Evolutionary conservation across 2,329 filamentous ascomycete genomes (phyloP).

Genomic region (Fusarium chaquense): DNA sequence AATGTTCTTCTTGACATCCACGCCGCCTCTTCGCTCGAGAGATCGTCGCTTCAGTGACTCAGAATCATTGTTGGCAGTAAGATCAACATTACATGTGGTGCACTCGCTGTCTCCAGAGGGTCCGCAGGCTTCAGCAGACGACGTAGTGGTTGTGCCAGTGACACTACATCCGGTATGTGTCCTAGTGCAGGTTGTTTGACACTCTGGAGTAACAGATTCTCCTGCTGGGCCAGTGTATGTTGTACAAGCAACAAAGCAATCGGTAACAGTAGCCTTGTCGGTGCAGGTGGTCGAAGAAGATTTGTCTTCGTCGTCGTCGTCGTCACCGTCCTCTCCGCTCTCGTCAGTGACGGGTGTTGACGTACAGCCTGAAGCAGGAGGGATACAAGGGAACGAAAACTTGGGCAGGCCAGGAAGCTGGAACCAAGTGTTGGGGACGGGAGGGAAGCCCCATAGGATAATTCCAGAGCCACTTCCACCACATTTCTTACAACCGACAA

Average conservation of each 20-base stretch:
- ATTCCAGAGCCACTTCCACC: constrained; percentile 23
- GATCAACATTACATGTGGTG: background rate
- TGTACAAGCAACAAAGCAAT: constrained; percentile 33
- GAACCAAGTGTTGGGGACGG: background rate
- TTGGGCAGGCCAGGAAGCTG: constrained; percentile 21
- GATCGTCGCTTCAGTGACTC: background rate
- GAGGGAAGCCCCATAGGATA: constrained; percentile 12
- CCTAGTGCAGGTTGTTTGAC: constrained; percentile 20
- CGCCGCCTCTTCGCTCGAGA: background rate
- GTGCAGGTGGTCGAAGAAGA: constrained; percentile 13
- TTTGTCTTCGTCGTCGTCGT: constrained; percentile 9
- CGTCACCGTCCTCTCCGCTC: background rate
- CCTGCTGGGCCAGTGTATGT: constrained; percentile 24
- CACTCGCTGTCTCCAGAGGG: background rate
- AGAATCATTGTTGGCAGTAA: background rate
- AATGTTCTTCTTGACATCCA: background rate
- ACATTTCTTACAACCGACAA: constrained; percentile 23
- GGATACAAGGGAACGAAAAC: constrained; percentile 32
- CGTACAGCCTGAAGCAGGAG: constrained; percentile 1
- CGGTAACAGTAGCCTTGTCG: constrained; percentile 26
- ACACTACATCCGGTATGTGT: constrained; percentile 29
- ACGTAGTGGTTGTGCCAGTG: constrained; percentile 15
- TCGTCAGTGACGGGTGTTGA: background rate
- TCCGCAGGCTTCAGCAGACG: background rate
- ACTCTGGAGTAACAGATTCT: background rate